Base-by-base conservation (phyloP, 805 yeast genomes). In the Metschnikowia baotianmanensis region DNA sequence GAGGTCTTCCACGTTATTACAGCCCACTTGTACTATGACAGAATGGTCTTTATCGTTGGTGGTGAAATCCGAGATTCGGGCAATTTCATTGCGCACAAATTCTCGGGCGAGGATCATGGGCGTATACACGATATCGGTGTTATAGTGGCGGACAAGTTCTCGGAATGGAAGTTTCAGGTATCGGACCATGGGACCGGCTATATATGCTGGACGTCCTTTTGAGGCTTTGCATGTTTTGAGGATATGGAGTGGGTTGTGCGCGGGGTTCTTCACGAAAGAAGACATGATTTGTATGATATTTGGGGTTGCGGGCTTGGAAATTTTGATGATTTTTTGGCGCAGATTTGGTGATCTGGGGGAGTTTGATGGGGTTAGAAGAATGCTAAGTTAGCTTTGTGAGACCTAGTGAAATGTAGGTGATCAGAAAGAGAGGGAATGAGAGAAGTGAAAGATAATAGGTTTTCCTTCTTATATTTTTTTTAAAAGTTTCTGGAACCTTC, bases 31-130 rank as follows among this genome's bases (percentile, higher is more conserved):
- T 1, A 89, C 90, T 15, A 93, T 80, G 20, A 89, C 73, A 2
- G 88, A 80, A 1, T 80, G 56, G 58, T 90, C 97, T 6, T 57
- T 52, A 3, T 66, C 68, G 61, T 86, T 86, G 0, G 96, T 89
- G 12, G 91, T 74, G 62, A 93, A 89, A 59, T 93, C 99, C 11
- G 88, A 76, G 23, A 77, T 57, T 42, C 99, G 71, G 3, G 98
- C 99, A 39, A 76, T 73, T 16, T 72, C 76, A 60, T 88, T 86
- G 32, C 97, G 71, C 3, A 87, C 96, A 72, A 88, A 93, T 62
- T 93, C 99, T 37, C 98, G 69, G 4, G 98, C 98, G 38, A 93
- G 68, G 30, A 93, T 90, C 99, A 93, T 93, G 8, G 99, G 99
- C 0, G 96, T 79, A 57, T 93, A 90, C 3, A 88, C 95, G 7